Percentiles rank a stretch among this genome's conserved stretches.
Evolutionary conservation across 1,139 yeast genomes (phyloP).

Genomic region (Eremothecium cymbalariae): DNA sequence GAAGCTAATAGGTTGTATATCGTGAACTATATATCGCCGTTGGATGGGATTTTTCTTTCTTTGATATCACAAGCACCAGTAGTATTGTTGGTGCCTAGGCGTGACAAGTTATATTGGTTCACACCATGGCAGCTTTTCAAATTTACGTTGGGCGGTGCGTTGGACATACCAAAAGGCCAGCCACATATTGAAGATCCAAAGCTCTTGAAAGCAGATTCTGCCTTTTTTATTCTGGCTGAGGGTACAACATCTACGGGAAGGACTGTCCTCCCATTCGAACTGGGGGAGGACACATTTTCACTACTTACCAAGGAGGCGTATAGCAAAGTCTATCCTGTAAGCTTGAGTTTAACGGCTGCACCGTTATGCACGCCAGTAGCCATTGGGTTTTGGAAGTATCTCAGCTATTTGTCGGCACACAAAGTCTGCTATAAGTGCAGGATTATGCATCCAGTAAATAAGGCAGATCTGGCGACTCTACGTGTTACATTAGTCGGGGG

Average conservation of each 20-base stretch:
- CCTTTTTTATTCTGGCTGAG: conserved; percentile 46
- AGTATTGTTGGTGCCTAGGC: conserved; percentile 41
- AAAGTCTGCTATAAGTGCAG: conserved; percentile 25
- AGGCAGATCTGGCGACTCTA: conserved; percentile 23
- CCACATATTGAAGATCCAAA: conserved; percentile 2
- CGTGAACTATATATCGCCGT: conserved; percentile 48
- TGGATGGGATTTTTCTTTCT: conserved; percentile 41
- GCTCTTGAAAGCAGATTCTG: conserved; percentile 5
- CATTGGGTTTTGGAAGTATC: conserved; percentile 13
- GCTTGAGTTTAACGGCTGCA: conserved; percentile 27
- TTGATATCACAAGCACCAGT: conserved; percentile 32
- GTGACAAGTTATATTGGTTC: conserved; percentile 36
- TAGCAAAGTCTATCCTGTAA: conserved; percentile 6
- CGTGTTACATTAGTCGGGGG: conserved; percentile 34
- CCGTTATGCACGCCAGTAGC: conserved; percentile 31
- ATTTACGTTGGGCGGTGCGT: conserved; percentile 29
- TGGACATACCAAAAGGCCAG: conserved; percentile 15
- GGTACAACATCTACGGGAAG: conserved; percentile 67
- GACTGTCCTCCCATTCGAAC: conserved; percentile 43
- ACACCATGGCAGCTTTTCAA: conserved; percentile 35
- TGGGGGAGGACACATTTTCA: conserved; percentile 21
- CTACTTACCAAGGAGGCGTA: conserved; percentile 17
- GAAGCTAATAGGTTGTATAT: conserved; percentile 39
- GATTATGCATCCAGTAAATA: conserved; percentile 23
- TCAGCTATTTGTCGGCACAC: conserved; percentile 16